phyloP scores from a whole-genome alignment of 78 protist species.

The Dictyostelium brefeldianum region DNA sequence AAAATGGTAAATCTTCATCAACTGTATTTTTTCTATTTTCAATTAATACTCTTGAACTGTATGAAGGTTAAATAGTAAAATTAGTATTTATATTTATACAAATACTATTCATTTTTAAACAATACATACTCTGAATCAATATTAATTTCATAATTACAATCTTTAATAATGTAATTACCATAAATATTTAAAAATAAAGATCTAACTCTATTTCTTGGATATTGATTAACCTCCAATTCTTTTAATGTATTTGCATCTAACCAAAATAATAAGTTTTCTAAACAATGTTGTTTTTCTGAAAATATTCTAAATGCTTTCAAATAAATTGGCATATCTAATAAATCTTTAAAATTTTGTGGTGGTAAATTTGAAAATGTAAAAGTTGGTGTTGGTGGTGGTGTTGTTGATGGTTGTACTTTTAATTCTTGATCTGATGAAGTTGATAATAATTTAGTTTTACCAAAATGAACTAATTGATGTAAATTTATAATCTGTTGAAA shows the following conservation, averaged over 20 bases:
- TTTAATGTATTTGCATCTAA: constrained; percentile 44
- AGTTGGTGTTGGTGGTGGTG: constrained; percentile 8
- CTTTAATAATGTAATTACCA: constrained; percentile 39
- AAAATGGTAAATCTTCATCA: constrained; percentile 27
- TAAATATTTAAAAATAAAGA: constrained; percentile 39
- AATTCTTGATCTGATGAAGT: neutral
- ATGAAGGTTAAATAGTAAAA: neutral
- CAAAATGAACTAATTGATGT: constrained; percentile 74
- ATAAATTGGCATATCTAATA: constrained; percentile 39
- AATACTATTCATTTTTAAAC: neutral
- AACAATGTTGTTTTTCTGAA: constrained; percentile 75
- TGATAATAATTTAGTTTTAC: constrained; percentile 14
- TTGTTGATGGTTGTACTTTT: neutral
- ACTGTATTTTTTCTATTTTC: constrained; percentile 7
- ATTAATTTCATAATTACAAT: constrained; percentile 54
- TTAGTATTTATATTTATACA: neutral
- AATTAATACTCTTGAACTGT: constrained; percentile 5
- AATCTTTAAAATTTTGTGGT: constrained; percentile 47
- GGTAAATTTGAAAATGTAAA: neutral
- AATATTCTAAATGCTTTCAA: constrained; percentile 75
- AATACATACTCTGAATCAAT: constrained; percentile 64
- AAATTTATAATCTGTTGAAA: constrained; percentile 67
- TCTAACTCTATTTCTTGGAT: constrained; percentile 34
- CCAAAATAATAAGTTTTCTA: constrained; percentile 69
- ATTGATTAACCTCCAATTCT: constrained; percentile 30